Base-by-base conservation (phyloP, 1,139 yeast species). In the Magnusiomyces magnusii region DNA sequence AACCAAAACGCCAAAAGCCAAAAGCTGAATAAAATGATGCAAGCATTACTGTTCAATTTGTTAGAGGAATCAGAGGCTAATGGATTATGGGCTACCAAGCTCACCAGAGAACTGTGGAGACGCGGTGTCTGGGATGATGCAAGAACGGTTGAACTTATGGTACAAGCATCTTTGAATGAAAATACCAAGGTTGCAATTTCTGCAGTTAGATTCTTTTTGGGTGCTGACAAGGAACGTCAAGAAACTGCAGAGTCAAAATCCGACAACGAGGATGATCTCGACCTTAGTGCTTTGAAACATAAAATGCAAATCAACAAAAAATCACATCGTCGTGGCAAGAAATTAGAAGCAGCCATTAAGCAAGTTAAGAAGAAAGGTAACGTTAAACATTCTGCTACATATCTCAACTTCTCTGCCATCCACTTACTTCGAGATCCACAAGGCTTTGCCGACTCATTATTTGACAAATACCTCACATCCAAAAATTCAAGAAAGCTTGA, bases 71-170 rank as follows among this genome's bases (percentile, higher is more conserved):
- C 86, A 66, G 83, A 87, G 61, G 69, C 76, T 13, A 76, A 79
- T 61, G 98, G 98, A 49, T 76, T 93, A 36, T 93, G 99, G 98
- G 97, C 99, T 2, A 88, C 98, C 10, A 91, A 90, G 69, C 78
- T 93, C 59, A 91, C 98, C 9, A 81, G 98, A 71, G 98, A 93
- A 72, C 78, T 93, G 59, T 93, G 99, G 99, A 82, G 96, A 76
- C 80, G 98, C 70, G 96, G 96, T 69, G 87, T 93, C 62, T 93
- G 99, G 99, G 97, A 91, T 72, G 99, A 93, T 73, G 82, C 96
- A 1, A 79, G 98, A 67, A 87, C 98, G 0, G 96, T 93, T 27
- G 99, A 93, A 73, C 84, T 93, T 68, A 92, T 95, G 98, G 87
- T 96, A 1, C 95, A 90, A 68, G 97, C 98, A 0, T 91, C 97